A percentile compares a stretch with the other conserved stretches of the same genome.
phyloP scores from a whole-genome alignment of 768 basidiomycete genomes.

The Dacryopinax spathularia region DNA sequence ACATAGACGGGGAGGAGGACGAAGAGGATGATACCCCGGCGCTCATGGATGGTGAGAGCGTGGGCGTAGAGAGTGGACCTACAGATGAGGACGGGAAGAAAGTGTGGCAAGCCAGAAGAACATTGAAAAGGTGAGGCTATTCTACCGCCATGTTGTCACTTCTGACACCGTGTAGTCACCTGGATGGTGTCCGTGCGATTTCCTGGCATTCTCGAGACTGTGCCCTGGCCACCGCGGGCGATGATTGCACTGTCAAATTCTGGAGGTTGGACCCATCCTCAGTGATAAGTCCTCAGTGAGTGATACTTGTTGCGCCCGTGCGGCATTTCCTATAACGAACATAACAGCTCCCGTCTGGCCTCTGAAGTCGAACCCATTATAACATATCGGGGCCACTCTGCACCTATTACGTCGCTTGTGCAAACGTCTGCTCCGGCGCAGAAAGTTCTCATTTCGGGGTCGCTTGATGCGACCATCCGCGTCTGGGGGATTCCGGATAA shows the following conservation, averaged over 20 bases:
- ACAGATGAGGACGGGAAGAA: conserved; percentile 52
- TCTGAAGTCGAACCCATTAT: conserved; percentile 88
- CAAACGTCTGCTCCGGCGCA: conserved; percentile 50
- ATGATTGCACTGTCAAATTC: conserved; percentile 90
- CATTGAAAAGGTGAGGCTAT: conserved; percentile 69
- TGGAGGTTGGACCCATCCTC: conserved; percentile 73
- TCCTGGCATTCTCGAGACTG: conserved; percentile 79
- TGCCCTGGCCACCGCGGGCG: conserved; percentile 81
- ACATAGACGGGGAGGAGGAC: conserved; percentile 31
- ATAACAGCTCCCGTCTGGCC: conserved; percentile 44
- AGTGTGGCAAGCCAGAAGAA: conserved; percentile 75
- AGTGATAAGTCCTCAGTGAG: conserved; percentile 9
- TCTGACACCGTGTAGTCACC: conserved; percentile 45
- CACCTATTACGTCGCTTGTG: conserved; percentile 73
- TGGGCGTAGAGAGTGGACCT: conserved; percentile 9
- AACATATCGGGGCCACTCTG: conserved; percentile 86
- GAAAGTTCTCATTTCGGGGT: conserved; percentile 75
- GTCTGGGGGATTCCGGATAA: conserved; percentile 71
- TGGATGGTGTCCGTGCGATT: conserved; percentile 82
- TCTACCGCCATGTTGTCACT: conserved; percentile 2
- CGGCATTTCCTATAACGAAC: conserved; percentile 11
- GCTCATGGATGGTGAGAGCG: conserved; percentile 30
- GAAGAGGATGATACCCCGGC: conserved; percentile 35
- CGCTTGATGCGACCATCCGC: conserved; percentile 83
- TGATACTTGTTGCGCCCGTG: conserved; percentile 11